Evolutionary conservation across 306 rosid genomes (phyloP), one percentile per base, ranked within the genome.

Genomic region (Quercus suber): DNA sequence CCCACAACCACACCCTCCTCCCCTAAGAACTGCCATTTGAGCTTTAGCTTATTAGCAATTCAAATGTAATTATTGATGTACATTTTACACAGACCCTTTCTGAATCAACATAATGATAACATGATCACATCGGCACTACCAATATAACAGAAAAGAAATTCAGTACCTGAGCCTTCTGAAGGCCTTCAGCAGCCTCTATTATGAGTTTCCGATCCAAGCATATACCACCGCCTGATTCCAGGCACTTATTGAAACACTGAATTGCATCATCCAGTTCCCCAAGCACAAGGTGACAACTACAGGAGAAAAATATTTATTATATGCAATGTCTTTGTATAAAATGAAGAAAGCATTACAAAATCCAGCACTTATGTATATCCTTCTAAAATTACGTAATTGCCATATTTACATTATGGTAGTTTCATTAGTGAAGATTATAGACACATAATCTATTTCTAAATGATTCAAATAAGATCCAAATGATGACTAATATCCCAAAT

Each of bases 121-220:
- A 74, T 49, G 51, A 69, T 64, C 75, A 67, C 60, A 87, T 72
- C 53, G 19, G 56, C 49, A 72, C 51, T 21, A 68, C 35, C 23
- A 73, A 57, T 49, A 73, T 75, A 79, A 70, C 69, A 79, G 61
- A 77, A 76, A 82, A 79, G 35, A 72, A 82, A 78, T 69, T 76
- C 74, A 81, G 81, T 89, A 92, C 99, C 98, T 95, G 91, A 87
- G 91, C 86, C 81, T 82, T 95, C 58, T 84, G 94, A 78, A 92
- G 82, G 61, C 99, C 95, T 70, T 91, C 94, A 76, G 92, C 88
- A 74, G 99, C 97, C 88, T 95, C 97, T 70, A 95, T 81, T 49
- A 84, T 84, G 70, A 87, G 81, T 79, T 94, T 89, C 76, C 97
- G 90, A 78, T 92, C 99, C 92, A 95, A 91, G 90, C 97, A 90